A percentile compares a stretch with the other conserved stretches of the same genome.
phyloP scores from a whole-genome alignment of 768 basidiomycete genomes.

The Suillus sp. region DNA sequence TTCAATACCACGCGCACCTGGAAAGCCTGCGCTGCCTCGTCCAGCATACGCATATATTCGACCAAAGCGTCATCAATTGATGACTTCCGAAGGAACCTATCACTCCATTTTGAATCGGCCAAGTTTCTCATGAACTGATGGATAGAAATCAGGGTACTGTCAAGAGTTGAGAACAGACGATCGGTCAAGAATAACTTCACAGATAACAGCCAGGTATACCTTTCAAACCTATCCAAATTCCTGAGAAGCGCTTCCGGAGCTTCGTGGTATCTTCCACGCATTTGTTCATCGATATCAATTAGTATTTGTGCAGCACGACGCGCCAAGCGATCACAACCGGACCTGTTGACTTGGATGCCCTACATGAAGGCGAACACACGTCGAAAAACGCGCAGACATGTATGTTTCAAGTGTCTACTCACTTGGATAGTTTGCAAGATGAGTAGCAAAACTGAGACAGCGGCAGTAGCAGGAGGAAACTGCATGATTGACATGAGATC shows the following conservation, averaged over 20 bases:
- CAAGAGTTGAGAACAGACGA: conserved; percentile 3
- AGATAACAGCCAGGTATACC: conserved; percentile 27
- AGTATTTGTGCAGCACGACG: conserved; percentile 44
- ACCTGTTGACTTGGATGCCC: conserved; percentile 40
- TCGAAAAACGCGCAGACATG: conserved; percentile 1
- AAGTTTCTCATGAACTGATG: conserved; percentile 42
- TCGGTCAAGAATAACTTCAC: neutral
- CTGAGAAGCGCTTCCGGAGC: conserved; percentile 42
- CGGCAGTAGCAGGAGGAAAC: conserved; percentile 47
- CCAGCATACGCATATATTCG: conserved; percentile 36
- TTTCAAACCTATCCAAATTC: conserved; percentile 44
- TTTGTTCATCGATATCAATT: conserved; percentile 45
- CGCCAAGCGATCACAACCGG: conserved; percentile 41
- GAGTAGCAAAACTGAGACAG: conserved; percentile 41
- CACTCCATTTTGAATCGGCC: conserved; percentile 43
- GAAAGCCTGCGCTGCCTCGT: conserved; percentile 49
- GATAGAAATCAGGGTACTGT: conserved; percentile 43
- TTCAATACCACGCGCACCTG: conserved; percentile 35
- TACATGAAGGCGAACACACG: conserved; percentile 18
- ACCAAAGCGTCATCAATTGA: conserved; percentile 43
- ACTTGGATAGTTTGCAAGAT: conserved; percentile 52
- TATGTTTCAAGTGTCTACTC: conserved; percentile 9
- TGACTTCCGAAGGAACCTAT: conserved; percentile 41
- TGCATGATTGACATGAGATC: conserved; percentile 37
- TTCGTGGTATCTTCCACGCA: conserved; percentile 46